Evolutionary conservation across 2,329 filamentous ascomycete genomes (phyloP).

Genomic region (Parascedosporium putredinis): DNA sequence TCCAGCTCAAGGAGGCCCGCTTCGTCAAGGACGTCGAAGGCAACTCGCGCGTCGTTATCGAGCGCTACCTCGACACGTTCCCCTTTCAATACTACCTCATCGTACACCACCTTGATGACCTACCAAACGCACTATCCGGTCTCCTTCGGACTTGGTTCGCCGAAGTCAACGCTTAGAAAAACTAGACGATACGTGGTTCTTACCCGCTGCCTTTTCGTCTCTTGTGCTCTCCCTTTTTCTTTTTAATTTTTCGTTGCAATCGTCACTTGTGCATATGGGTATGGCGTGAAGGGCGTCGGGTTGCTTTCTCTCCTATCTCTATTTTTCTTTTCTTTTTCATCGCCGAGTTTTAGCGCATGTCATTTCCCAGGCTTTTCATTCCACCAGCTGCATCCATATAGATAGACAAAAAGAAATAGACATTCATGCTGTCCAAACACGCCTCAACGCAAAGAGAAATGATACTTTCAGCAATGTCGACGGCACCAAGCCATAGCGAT

Average conservation of each 20-base stretch:
- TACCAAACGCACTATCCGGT: constrained; percentile 79
- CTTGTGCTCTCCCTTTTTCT: background rate
- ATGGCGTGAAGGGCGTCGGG: no score
- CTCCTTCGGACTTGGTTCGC: constrained; percentile 95
- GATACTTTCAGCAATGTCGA: no score
- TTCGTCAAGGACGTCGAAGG: constrained; percentile 58
- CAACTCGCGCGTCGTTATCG: constrained; percentile 64
- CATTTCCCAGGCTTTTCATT: background rate
- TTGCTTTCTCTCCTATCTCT: no score
- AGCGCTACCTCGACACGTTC: constrained; percentile 88
- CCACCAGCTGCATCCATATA: background rate
- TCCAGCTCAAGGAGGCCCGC: constrained; percentile 79
- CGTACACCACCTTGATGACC: constrained; percentile 80
- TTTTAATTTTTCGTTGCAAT: background rate
- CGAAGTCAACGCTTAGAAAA: constrained; percentile 40
- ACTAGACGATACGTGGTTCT: background rate
- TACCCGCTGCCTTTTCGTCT: no score
- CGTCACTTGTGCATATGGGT: no score
- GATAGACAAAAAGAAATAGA: background rate
- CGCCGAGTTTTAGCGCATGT: background rate
- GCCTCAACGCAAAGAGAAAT: background rate
- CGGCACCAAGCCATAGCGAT: no score
- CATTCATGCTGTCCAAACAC: background rate
- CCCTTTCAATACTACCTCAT: constrained; percentile 96
- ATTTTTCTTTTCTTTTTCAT: no score